Conservation (phyloP, 2,329 filamentous ascomycete genomes). For the Grosmannia huntii region DNA sequence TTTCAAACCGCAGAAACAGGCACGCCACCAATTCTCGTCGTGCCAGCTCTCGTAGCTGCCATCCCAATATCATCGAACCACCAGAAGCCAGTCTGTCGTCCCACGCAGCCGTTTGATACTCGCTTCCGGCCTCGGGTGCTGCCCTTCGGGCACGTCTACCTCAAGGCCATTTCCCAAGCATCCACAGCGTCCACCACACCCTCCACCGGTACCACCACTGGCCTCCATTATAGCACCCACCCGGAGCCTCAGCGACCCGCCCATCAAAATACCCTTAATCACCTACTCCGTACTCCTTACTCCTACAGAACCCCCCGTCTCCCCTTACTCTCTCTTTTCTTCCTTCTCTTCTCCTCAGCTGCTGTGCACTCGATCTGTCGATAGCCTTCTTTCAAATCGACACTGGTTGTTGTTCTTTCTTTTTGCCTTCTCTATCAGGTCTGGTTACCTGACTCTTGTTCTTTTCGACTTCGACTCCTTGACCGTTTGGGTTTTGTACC, state of each 20-base stretch:
- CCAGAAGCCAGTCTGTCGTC: conserved; percentile 15
- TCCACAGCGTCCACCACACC: conserved; percentile 1
- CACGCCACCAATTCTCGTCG: background rate
- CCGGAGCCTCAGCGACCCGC: background rate
- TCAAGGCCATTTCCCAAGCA: conserved; percentile 12
- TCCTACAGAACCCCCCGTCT: background rate
- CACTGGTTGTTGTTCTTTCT: conserved; percentile 22
- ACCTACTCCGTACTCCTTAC: conserved; percentile 3
- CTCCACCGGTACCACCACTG: conserved; percentile 6
- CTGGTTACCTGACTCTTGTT: conserved; percentile 32
- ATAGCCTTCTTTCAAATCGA: conserved; percentile 40
- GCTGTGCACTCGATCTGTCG: conserved; percentile 38
- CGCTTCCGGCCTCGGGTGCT: conserved; percentile 21
- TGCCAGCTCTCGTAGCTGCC: background rate
- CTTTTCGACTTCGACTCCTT: conserved; percentile 9
- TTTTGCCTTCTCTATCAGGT: conserved; percentile 21
- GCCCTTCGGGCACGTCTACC: conserved; percentile 24
- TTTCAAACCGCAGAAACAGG: conserved; percentile 3
- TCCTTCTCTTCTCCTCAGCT: conserved; percentile 21
- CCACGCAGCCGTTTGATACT: conserved; percentile 29
- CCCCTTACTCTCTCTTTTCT: conserved; percentile 11
- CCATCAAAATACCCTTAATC: background rate
- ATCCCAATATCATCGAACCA: background rate
- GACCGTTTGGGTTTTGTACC: conserved; percentile 9
- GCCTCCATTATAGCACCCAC: conserved; percentile 16